These are phyloP conservation scores for Penicillium simplicissimum DNA, from an alignment of 495 filamentous ascomycete species.

Conservation along the genomic window DNA sequence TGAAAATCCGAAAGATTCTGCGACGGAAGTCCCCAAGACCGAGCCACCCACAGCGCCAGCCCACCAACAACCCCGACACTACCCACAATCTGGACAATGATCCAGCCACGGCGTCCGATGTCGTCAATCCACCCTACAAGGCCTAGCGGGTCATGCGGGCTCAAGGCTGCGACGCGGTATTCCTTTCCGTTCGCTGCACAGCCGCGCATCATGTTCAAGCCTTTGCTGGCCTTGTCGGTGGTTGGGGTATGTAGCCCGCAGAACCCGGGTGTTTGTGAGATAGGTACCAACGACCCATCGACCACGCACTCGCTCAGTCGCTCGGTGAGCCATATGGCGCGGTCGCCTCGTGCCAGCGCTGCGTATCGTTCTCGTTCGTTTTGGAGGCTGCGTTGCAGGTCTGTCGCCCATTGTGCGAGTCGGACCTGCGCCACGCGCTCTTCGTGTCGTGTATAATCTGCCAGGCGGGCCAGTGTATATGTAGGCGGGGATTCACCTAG, in stretches of 20 bases:
- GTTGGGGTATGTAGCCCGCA: constrained; percentile 25
- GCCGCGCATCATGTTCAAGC: constrained; percentile 29
- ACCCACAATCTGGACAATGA: constrained; percentile 76
- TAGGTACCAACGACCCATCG: constrained; percentile 66
- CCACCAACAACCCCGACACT: constrained; percentile 73
- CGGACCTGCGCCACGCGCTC: constrained; percentile 76
- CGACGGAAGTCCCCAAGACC: constrained; percentile 45
- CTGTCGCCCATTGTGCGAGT: constrained; percentile 85
- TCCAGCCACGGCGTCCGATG: constrained; percentile 63
- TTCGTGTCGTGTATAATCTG: constrained; percentile 70
- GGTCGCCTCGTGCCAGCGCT: constrained; percentile 66
- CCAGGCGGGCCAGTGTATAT: constrained; percentile 69
- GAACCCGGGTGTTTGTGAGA: constrained; percentile 40
- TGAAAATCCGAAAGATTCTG: constrained; percentile 41
- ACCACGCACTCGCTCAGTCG: constrained; percentile 70
- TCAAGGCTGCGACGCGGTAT: constrained; percentile 41
- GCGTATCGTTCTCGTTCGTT: constrained; percentile 81
- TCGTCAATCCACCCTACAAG: constrained; percentile 70
- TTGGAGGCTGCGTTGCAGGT: constrained; percentile 79
- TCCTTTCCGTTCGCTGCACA: constrained; percentile 23
- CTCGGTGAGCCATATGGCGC: constrained; percentile 78
- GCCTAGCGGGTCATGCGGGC: constrained; percentile 71
- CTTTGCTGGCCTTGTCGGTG: constrained; percentile 24
- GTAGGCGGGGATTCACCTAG: constrained; percentile 46
- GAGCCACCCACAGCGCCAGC: constrained; percentile 63